Base-by-base conservation (phyloP, 1,139 yeast species). In the Magnusiomyces magnusii region DNA sequence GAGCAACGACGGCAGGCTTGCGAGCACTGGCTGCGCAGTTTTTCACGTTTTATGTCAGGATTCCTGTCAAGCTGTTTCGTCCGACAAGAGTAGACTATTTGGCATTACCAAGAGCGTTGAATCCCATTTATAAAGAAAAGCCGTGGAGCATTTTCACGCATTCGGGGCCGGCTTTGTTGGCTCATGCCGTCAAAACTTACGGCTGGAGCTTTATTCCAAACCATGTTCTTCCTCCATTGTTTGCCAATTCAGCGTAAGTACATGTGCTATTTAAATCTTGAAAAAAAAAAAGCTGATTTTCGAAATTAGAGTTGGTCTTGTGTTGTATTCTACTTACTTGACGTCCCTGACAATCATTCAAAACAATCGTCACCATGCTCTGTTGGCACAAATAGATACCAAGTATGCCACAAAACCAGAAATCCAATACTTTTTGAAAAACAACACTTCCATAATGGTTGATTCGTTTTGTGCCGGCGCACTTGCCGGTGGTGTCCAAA, bases 201-300 rank as follows among this genome's bases (percentile, higher is more conserved):
- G 98, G 98, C 1, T 88, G 97, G 96, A 76, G 80, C 60, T 88
- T 90, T 65, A 83, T 92, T 21, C 97, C 97, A 0, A 87, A 87
- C 64, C 87, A 86, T 47, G 68, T 90, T 1, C 70, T 91, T 31
- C 98, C 97, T 1, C 98, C 98, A 0, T 73, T 92, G 54, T 62
- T 92, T 1, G 96, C 96, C 17, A 92, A 92, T 68, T 86, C 95
- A 3, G 86, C 87, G 58, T 63, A 63, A 36, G 66, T 58, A n/a
- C n/a, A n/a, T n/a, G n/a, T n/a, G n/a, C n/a, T n/a, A n/a, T n/a
- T n/a, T n/a, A n/a, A n/a, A n/a, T n/a, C n/a, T n/a, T n/a, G n/a
- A n/a, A n/a, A n/a, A n/a, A n/a, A n/a, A n/a, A n/a, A n/a, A n/a
- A n/a, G n/a, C n/a, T n/a, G n/a, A n/a, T 31, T 31, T 31, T 31